Base-by-base conservation (phyloP, 164 flowering plant species). In the Aristolochia californica region DNA sequence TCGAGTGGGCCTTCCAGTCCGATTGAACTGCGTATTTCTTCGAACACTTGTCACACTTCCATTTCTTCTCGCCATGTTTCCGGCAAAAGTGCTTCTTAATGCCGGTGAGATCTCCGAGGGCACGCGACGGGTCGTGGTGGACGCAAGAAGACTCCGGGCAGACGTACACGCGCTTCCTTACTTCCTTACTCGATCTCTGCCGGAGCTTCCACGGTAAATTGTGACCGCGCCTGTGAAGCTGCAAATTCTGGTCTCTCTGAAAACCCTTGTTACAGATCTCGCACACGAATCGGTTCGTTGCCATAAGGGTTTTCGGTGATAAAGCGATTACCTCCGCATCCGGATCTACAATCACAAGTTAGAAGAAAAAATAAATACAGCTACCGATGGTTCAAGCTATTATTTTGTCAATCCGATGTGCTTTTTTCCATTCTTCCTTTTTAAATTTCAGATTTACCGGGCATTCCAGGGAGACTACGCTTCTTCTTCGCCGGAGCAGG, bases 41-140 rank as follows among this genome's bases (percentile, higher is more conserved):
- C 10, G 88, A 73, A 72, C 95, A 89, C 62, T 83, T 71, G 58
- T 89, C 91, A 69, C 97, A 89, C 75, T 89, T 86, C 77, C 76
- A 86, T 66, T 84, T 87, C 88, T 89, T 89, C 83, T 87, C 97
- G 21, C 97, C 95, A 54, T 89, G 97, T 61, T 89, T 89, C 50
- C 97, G 48, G 57, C 81, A 78, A 61, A 77, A 88, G 61, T 88
- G 96, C 66, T 88, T 88, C 70, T 88, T 88, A 22, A 88, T 88
- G 1, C 96, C 96, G 5, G 95, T 84, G 24, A 87, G 77, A 45
- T 87, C 96, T 18, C 96, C 96, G 5, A 88, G 78, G 3, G 96
- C 96, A 47, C 96, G 63, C 1, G 85, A 55, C 5, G 91, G 91
- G 60, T 77, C 73, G 68, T 88, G 88, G 59, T 88, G 96, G 14